These are phyloP conservation scores for Breynia disticha DNA, from an alignment of 441 rosid genomes.

Conservation along the genomic window DNA sequence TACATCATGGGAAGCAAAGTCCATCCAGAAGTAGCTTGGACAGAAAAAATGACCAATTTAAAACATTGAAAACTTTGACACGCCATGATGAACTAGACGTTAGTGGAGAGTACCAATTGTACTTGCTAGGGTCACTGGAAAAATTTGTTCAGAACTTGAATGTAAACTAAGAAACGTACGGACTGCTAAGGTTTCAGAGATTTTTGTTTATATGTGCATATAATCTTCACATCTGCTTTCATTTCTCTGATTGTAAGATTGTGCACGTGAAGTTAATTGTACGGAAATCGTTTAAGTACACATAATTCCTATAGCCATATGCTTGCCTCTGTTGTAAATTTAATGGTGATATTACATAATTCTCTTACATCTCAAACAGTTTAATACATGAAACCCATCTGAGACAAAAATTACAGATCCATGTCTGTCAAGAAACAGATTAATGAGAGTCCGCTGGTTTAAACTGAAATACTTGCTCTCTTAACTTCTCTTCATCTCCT, in stretches of 20 bases:
- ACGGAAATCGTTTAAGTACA: too few species aligned
- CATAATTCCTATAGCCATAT: too few species aligned
- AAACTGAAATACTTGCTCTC: constrained; percentile 3
- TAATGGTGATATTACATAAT: too few species aligned
- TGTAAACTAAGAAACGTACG: not conserved
- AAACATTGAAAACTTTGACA: not conserved
- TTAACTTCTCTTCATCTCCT: constrained; percentile 7
- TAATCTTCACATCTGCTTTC: too few species aligned
- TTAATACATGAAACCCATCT: not conserved
- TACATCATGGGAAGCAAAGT: constrained; percentile 5
- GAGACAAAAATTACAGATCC: not conserved
- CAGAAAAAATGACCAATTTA: constrained; percentile 1
- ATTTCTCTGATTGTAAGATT: too few species aligned
- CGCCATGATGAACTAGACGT: constrained; percentile 1
- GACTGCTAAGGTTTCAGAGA: not conserved
- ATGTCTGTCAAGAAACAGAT: not conserved
- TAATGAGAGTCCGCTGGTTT: not conserved
- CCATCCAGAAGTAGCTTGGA: constrained; percentile 10
- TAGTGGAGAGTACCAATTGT: constrained; percentile 22
- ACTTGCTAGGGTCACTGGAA: constrained; percentile 26
- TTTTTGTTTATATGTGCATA: not conserved
- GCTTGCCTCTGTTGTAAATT: too few species aligned
- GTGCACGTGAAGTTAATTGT: too few species aligned
- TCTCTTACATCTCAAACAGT: not conserved
- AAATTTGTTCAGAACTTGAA: constrained; percentile 22